Evolutionary conservation across 1,284 basidiomycete species (phyloP), one percentile per base, ranked within the genome.

Genomic region (Cryptococcus wingfieldii): DNA sequence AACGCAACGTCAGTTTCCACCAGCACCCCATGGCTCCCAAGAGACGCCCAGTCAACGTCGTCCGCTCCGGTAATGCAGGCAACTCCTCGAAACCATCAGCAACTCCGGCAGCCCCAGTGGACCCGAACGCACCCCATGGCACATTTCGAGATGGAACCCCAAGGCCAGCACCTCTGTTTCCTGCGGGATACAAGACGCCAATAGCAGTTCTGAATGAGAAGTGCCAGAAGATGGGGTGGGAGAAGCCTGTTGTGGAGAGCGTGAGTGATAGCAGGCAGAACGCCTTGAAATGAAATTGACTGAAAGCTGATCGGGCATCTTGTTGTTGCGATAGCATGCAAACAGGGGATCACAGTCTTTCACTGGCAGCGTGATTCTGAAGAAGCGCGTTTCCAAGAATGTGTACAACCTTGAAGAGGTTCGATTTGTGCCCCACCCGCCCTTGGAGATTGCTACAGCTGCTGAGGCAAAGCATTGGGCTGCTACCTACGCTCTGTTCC

Each of bases 181-280:
- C 88, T 41, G 79, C 83, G 13, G 89, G 89, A 14, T 91, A 83
- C 64, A 93, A 93, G 77, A 86, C 82, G 54, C 90, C 90, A 3
- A 69, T 89, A 44, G 86, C 81, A 64, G 70, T 90, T 16, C 80
- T 93, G 25, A 81, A 88, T 55, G 89, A 92, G 79, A 85, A 89
- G 71, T 92, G 90, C 66, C 88, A 90, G 68, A 90, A 90, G 74
- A 81, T 83, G 56, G 88, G 87, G 1, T 94, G 89, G 90, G 88
- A 90, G 57, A 86, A 86, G 59, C 85, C 90, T 1, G 70, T 77
- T 9, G 81, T 92, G 19, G 85, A 89, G 56, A 83, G 86, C 37
- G 88, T 89, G 70, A 73, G 81, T 63, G 12, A 8, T 13, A n/a
- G 2, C 14, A 8, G 9, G 38, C 38, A 23, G 23, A 23, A 23